phyloP scores from a whole-genome alignment of 164 flowering plant genomes.

The Dillenia suffruticosa region DNA sequence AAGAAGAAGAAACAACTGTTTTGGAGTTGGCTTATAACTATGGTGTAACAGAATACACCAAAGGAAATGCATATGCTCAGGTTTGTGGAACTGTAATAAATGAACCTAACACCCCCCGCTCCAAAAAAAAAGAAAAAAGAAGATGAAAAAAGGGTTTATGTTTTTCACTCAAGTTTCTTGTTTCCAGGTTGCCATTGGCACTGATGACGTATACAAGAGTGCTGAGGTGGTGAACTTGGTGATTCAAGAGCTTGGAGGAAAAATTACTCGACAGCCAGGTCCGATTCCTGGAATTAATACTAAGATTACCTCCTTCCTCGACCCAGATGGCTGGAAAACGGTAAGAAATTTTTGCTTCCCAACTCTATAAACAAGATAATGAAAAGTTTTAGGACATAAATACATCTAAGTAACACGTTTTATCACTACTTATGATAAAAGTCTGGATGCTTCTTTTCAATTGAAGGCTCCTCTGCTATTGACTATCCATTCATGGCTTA shows the following conservation, averaged over 20 bases:
- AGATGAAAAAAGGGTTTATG: too few species aligned
- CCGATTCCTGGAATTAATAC: constrained; percentile 92
- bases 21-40: constrained; percentile 91
- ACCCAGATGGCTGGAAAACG: constrained; percentile 99
- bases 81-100: constrained; percentile 21
- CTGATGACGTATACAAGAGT: constrained; percentile 92
- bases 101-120: too few species aligned
- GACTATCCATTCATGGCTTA: too few species aligned
- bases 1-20: constrained; percentile 74
- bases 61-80: constrained; percentile 99
- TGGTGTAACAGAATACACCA: constrained; percentile 93
- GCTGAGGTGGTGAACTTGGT: constrained; percentile 73
- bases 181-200: constrained; percentile 78
- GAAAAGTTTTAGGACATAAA: background rate
- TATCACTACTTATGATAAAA: too few species aligned
- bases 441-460: background rate
- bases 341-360: constrained; percentile 32
- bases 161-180: constrained; percentile 5
- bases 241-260: constrained; percentile 93
- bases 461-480: background rate
- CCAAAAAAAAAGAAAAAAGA: too few species aligned
- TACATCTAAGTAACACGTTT: too few species aligned
- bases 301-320: constrained; percentile 81
- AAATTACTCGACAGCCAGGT: constrained; percentile 89
- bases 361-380: background rate